A percentile compares a stretch with the other conserved stretches of the same genome.
phyloP scores from a whole-genome alignment of 805 yeast genomes.

The Nakazawaea molendinolei region DNA sequence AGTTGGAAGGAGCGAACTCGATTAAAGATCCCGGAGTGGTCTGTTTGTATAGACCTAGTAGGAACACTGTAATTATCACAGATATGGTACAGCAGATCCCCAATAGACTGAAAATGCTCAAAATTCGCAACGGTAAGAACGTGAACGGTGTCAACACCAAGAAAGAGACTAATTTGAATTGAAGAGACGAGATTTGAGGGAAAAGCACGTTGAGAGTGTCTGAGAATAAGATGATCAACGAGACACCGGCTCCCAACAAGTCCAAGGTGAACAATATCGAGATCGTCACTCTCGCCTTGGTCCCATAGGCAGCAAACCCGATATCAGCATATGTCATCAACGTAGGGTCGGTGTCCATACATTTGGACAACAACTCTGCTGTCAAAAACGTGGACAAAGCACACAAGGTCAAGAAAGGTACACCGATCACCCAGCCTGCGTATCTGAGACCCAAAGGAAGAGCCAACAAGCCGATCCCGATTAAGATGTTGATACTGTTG shows the following conservation, averaged over 20 bases:
- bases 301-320: slow-evolving; percentile 81
- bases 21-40: slow-evolving; percentile 49
- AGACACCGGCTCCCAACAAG: slow-evolving; percentile 73
- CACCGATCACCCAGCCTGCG: slow-evolving; percentile 64
- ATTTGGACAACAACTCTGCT: slow-evolving; percentile 64
- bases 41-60: slow-evolving; percentile 38
- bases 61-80: slow-evolving; percentile 36
- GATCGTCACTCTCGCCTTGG: slow-evolving; percentile 64
- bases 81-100: slow-evolving; percentile 53
- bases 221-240: slow-evolving; percentile 75
- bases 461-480: slow-evolving; percentile 65
- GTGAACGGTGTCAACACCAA: slow-evolving; percentile 75
- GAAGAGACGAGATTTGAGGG: slow-evolving; percentile 43
- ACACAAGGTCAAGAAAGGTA: slow-evolving; percentile 48
- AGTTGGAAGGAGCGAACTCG: slow-evolving; percentile 36
- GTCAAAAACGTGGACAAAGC: slow-evolving; percentile 71
- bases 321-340: slow-evolving; percentile 84
- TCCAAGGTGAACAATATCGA: slow-evolving; percentile 73
- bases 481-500: slow-evolving; percentile 58
- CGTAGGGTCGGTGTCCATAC: slow-evolving; percentile 76
- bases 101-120: slow-evolving; percentile 46
- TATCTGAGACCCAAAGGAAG: slow-evolving; percentile 58
- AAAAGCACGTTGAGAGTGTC: slow-evolving; percentile 73
- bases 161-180: slow-evolving; percentile 64
- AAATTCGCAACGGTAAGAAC: slow-evolving; percentile 47